phyloP scores from a whole-genome alignment of 108 stramenopile species.

The Fistulifera solaris region DNA sequence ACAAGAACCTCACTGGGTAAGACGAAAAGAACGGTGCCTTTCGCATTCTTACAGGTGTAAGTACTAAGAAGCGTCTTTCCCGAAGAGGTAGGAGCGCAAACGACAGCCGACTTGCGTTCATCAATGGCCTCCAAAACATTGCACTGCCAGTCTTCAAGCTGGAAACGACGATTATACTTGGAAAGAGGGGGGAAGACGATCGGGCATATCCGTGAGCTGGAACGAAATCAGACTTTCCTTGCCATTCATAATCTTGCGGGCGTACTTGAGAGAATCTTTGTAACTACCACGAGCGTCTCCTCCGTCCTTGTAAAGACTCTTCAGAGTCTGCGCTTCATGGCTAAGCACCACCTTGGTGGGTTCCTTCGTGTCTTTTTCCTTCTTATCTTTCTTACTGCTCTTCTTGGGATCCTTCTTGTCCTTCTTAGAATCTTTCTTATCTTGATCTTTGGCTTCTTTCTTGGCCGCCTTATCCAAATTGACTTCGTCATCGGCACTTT shows the following conservation, averaged over 20 bases:
- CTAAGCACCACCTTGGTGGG: constrained; percentile 56
- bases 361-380: constrained; percentile 52
- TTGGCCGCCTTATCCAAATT: constrained; percentile 73
- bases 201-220: constrained; percentile 94
- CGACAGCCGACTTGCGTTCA: constrained; percentile 84
- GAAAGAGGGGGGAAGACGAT: constrained; percentile 94
- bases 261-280: constrained; percentile 91
- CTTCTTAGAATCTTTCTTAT: constrained; percentile 74
- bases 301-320: constrained; percentile 78
- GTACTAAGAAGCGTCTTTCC: constrained; percentile 99
- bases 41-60: constrained; percentile 88
- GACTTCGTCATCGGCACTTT: constrained; percentile 62
- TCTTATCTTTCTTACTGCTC: constrained; percentile 60
- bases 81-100: constrained; percentile 96
- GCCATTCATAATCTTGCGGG: constrained; percentile 82
- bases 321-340: constrained; percentile 56
- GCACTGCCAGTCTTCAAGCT: constrained; percentile 97
- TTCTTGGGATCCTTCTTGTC: constrained; percentile 64
- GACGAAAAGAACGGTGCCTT: constrained; percentile 90
- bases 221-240: constrained; percentile 84
- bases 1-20: constrained; percentile 98
- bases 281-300: constrained; percentile 69
- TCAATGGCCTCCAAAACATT: constrained; percentile 88
- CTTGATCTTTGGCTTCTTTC: constrained; percentile 73
- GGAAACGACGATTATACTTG: constrained; percentile 89